phyloP scores from a whole-genome alignment of 148 eudicot species.

The Arctostaphylos glauca region DNA sequence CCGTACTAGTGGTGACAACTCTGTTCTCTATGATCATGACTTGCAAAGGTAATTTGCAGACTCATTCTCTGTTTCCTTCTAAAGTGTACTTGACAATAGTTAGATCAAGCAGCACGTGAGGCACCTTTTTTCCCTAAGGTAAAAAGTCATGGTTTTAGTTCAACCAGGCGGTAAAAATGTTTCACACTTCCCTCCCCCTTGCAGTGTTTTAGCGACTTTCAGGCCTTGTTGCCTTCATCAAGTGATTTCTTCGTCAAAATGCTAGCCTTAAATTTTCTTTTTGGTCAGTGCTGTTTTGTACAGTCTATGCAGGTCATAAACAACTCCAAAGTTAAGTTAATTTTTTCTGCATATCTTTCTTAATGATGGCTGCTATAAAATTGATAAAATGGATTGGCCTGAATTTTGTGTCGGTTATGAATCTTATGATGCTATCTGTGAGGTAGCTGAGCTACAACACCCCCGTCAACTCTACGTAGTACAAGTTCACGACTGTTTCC shows the following conservation, averaged over 20 bases:
- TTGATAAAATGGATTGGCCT: not conserved
- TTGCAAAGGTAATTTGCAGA: slow-evolving; percentile 71
- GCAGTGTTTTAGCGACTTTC: not conserved
- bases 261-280: slow-evolving; percentile 5
- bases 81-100: not conserved
- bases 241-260: not conserved
- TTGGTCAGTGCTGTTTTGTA: not conserved
- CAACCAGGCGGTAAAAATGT: not conserved
- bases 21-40: slow-evolving; percentile 96
- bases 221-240: slow-evolving; percentile 1
- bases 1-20: slow-evolving; percentile 97
- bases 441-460: slow-evolving; percentile 1
- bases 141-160: not conserved
- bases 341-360: not conserved
- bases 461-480: not conserved
- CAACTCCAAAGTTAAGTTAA: not conserved
- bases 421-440: not conserved
- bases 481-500: not conserved
- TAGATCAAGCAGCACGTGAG: slow-evolving; percentile 7
- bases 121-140: not conserved
- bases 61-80: not conserved
- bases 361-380: not conserved
- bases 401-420: not conserved
- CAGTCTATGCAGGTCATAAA: not conserved
- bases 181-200: not conserved